Conservation (phyloP, 2,329 filamentous ascomycete genomes). For the Pseudocercospora ulei region DNA sequence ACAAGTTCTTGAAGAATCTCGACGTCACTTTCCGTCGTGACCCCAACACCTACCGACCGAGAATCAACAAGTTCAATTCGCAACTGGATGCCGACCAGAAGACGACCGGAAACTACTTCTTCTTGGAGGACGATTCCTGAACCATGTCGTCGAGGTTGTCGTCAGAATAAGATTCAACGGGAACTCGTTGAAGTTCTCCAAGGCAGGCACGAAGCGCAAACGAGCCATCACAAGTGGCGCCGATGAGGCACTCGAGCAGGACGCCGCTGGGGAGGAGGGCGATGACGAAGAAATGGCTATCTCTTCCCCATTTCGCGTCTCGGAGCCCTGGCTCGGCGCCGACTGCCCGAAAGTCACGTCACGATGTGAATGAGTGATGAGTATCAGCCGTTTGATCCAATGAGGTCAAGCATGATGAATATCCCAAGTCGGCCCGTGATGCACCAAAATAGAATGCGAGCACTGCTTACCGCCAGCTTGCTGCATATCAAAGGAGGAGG, state of each 20-base stretch:
- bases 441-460: background rate
- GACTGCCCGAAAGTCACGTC: slow-evolving; percentile 1
- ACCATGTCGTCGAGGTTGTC: slow-evolving; percentile 45
- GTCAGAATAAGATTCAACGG: slow-evolving; percentile 10
- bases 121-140: slow-evolving; percentile 78
- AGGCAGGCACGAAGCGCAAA: slow-evolving; percentile 28
- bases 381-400: slow-evolving; percentile 4
- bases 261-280: slow-evolving; percentile 57
- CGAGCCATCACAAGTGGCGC: slow-evolving; percentile 35
- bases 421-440: no score
- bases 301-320: slow-evolving; percentile 9
- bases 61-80: slow-evolving; percentile 95
- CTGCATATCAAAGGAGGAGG: background rate
- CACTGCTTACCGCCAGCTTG: slow-evolving; percentile 12
- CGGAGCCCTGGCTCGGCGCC: slow-evolving; percentile 7
- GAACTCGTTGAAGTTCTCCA: slow-evolving; percentile 10
- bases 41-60: slow-evolving; percentile 86
- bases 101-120: slow-evolving; percentile 89
- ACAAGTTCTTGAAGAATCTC: slow-evolving; percentile 89
- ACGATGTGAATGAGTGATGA: slow-evolving; percentile 16
- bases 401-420: no score
- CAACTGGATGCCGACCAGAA: slow-evolving; percentile 99
- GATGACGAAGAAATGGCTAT: slow-evolving; percentile 33
- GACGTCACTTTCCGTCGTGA: slow-evolving; percentile 98
- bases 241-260: slow-evolving; percentile 48